phyloP scores from a whole-genome alignment of 2,329 filamentous ascomycete genomes.

The Scedosporium apiospermum region DNA sequence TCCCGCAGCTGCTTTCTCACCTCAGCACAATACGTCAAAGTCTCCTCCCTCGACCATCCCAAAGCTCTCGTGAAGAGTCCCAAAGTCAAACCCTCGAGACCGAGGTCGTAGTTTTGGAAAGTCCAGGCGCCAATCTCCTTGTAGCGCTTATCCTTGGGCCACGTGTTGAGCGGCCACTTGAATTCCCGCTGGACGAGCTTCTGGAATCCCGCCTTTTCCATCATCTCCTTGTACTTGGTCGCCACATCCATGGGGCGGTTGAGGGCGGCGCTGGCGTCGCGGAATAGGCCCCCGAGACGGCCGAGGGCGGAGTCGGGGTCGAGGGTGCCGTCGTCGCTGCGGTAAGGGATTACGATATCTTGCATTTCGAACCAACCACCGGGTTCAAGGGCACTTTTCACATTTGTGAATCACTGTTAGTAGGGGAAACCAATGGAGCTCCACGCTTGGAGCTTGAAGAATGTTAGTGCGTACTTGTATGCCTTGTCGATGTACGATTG shows the following conservation, averaged over 20 bases:
- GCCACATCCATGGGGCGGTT: slow-evolving; percentile 28
- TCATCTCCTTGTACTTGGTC: slow-evolving; percentile 23
- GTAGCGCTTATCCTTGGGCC: slow-evolving; percentile 36
- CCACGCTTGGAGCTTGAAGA: neutral
- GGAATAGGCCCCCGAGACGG: slow-evolving; percentile 30
- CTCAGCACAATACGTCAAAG: slow-evolving; percentile 17
- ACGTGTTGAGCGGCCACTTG: slow-evolving; percentile 44
- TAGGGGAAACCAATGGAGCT: neutral
- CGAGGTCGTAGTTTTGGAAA: slow-evolving; percentile 10
- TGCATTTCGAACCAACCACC: slow-evolving; percentile 48
- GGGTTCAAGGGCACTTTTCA: slow-evolving; percentile 25
- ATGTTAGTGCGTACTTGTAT: neutral
- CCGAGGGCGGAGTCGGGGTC: slow-evolving; percentile 25
- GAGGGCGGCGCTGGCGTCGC: slow-evolving; percentile 25
- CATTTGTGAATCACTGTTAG: neutral
- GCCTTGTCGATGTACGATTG: slow-evolving; percentile 25
- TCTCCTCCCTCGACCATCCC: slow-evolving; percentile 20
- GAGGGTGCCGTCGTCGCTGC: slow-evolving; percentile 37
- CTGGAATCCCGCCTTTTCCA: slow-evolving; percentile 41
- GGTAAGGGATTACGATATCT: slow-evolving; percentile 26
- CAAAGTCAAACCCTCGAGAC: slow-evolving; percentile 21
- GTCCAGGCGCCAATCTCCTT: slow-evolving; percentile 30
- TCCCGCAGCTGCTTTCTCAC: slow-evolving; percentile 19
- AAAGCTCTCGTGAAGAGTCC: slow-evolving; percentile 21
- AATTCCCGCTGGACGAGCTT: slow-evolving; percentile 42